Conservation (phyloP, 495 filamentous ascomycete genomes). For the Penicillium angulare region DNA sequence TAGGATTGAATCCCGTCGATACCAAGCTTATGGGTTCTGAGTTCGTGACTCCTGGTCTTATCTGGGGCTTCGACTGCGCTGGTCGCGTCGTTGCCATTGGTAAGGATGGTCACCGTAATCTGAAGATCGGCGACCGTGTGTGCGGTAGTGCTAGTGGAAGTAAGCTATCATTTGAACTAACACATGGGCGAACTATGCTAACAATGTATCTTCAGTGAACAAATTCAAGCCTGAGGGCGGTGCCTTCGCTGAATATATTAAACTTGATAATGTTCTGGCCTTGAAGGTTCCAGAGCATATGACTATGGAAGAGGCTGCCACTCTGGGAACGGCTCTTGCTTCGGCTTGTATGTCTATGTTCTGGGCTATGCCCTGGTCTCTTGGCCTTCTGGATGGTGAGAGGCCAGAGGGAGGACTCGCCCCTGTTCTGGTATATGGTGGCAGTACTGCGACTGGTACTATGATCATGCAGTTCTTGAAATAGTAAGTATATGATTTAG, state of each 20-base stretch:
- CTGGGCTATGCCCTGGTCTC: background rate
- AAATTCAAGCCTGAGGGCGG: slow-evolving; percentile 14
- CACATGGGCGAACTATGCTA: background rate
- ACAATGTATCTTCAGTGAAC: background rate
- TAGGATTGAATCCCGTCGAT: background rate
- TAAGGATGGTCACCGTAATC: no score
- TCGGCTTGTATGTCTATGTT: slow-evolving; percentile 27
- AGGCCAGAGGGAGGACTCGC: background rate
- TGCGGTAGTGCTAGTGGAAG: background rate
- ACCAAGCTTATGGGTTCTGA: background rate
- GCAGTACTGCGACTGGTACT: slow-evolving; percentile 25
- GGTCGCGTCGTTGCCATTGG: background rate
- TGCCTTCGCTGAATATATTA: slow-evolving; percentile 31
- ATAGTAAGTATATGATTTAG: slow-evolving; percentile 6
- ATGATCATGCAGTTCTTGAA: slow-evolving; percentile 26
- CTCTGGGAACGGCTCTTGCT: slow-evolving; percentile 20
- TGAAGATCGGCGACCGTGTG: slow-evolving; percentile 10
- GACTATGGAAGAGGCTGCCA: slow-evolving; percentile 24
- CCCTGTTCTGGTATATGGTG: slow-evolving; percentile 28
- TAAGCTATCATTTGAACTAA: background rate
- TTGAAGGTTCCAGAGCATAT: slow-evolving; percentile 24
- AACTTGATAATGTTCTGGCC: slow-evolving; percentile 11
- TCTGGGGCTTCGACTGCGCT: background rate
- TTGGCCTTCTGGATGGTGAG: background rate
- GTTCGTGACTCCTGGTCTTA: background rate